Conservation (phyloP, 163 green algal genomes). For the Scenedesmus sp. region DNA sequence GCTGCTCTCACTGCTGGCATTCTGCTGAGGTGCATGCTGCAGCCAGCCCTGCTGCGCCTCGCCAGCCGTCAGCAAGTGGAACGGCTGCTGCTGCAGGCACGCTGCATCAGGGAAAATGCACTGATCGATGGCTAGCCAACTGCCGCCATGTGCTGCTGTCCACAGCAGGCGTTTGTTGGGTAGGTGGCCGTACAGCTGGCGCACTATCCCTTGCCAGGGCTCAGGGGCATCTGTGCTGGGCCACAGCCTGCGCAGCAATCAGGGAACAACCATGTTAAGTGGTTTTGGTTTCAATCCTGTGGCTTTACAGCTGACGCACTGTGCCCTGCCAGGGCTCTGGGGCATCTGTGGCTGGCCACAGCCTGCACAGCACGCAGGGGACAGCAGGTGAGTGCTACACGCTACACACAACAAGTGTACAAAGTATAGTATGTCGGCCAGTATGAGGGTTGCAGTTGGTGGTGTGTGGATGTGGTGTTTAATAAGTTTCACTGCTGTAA, state of each 20-base stretch:
- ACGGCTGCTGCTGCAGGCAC: constrained; percentile 27
- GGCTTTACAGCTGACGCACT: constrained; percentile 43
- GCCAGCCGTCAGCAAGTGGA: not conserved
- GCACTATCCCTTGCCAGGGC: constrained; percentile 69
- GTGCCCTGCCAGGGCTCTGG: constrained; percentile 65
- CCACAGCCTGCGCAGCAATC: constrained; percentile 50
- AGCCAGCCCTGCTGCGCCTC: not conserved
- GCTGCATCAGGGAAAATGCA: constrained; percentile 60
- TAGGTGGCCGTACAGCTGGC: constrained; percentile 54
- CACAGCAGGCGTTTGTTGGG: constrained; percentile 50
- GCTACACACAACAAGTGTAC: too few species aligned
- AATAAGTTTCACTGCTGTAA: not conserved
- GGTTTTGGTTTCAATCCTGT: not conserved
- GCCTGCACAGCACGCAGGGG: not conserved
- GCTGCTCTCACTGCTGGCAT: not conserved
- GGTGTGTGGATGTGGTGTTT: not conserved
- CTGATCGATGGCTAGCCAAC: constrained; percentile 58
- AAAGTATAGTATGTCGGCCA: not conserved
- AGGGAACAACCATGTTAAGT: not conserved
- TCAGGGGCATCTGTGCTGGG: constrained; percentile 46
- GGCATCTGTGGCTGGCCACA: constrained; percentile 56
- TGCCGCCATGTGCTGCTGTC: constrained; percentile 47
- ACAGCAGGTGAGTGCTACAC: too few species aligned
- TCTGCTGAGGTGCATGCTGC: not conserved
- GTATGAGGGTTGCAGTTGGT: not conserved